phyloP scores from a whole-genome alignment of 495 filamentous ascomycete genomes.

The Aspergillus leporis region DNA sequence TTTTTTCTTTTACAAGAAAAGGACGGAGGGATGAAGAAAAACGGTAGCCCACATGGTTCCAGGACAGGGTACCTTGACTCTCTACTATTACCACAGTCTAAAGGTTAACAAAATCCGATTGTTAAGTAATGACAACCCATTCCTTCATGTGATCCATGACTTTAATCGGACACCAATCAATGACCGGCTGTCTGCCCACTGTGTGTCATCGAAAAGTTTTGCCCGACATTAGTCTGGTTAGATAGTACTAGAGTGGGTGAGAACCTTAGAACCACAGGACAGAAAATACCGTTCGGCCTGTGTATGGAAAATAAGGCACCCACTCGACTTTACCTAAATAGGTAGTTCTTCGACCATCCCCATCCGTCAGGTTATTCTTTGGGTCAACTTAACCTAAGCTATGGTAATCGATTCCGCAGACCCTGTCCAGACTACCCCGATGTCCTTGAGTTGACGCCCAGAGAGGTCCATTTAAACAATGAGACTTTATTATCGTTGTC shows the following conservation, averaged over 20 bases:
- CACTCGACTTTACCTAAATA: not conserved
- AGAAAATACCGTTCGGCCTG: not conserved
- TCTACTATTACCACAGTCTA: not conserved
- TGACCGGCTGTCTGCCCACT: not conserved
- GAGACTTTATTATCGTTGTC: not conserved
- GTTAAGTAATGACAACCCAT: not conserved
- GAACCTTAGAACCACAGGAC: constrained; percentile 2
- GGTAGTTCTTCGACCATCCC: not conserved
- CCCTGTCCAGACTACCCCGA: constrained; percentile 8
- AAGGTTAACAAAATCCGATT: not conserved
- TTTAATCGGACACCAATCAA: constrained; percentile 2
- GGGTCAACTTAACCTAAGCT: constrained; percentile 6
- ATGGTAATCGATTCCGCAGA: constrained; percentile 8
- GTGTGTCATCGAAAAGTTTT: constrained; percentile 2
- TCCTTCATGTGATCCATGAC: not conserved
- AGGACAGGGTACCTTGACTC: not conserved
- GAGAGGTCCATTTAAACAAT: not conserved
- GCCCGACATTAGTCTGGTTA: constrained; percentile 1
- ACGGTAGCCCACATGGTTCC: not conserved
- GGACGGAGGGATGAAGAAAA: not conserved
- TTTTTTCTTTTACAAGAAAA: too few relatives aligned
- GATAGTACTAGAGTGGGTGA: not conserved
- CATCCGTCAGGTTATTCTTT: constrained; percentile 6
- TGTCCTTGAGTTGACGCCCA: not conserved
- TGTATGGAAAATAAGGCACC: not conserved